These are phyloP conservation scores for Aspergillus leporis DNA, from an alignment of 495 filamentous ascomycete genomes.

Conservation along the genomic window DNA sequence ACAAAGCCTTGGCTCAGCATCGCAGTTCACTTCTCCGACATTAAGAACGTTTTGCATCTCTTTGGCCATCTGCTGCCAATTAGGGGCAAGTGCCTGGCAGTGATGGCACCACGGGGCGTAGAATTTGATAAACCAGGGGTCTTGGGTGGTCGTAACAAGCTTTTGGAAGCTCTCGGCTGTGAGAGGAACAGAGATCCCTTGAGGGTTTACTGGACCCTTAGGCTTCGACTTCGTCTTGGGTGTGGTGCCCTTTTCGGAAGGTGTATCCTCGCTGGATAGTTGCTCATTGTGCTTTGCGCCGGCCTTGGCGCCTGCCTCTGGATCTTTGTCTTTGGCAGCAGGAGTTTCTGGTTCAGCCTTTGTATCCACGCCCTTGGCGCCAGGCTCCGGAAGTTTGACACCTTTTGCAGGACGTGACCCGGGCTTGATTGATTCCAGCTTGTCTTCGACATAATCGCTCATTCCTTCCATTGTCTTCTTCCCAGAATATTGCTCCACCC, in stretches of 20 bases:
- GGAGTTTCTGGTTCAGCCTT: conserved; percentile 46
- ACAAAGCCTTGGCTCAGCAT: conserved; percentile 78
- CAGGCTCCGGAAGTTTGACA: conserved; percentile 60
- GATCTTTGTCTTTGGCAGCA: conserved; percentile 51
- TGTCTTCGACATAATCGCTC: conserved; percentile 71
- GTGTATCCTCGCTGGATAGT: conserved; percentile 28
- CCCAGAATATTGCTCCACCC: conserved; percentile 60
- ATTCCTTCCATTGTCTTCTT: conserved; percentile 60
- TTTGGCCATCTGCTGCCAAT: conserved; percentile 85
- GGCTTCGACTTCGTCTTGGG: conserved; percentile 35
- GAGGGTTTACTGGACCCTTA: conserved; percentile 65
- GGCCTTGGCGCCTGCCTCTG: conserved; percentile 43
- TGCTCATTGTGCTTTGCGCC: conserved; percentile 49
- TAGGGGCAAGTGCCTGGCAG: conserved; percentile 88
- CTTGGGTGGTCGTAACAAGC: conserved; percentile 79
- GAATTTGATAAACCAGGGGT: conserved; percentile 98
- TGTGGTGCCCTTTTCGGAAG: conserved; percentile 30
- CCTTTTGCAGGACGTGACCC: conserved; percentile 70
- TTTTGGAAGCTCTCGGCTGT: conserved; percentile 85
- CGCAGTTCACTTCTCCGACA: conserved; percentile 95
- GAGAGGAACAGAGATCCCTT: conserved; percentile 72
- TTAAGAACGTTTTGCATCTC: conserved; percentile 87
- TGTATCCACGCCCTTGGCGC: conserved; percentile 50
- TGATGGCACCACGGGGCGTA: conserved; percentile 97
- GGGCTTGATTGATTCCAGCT: conserved; percentile 73